Base-by-base conservation (phyloP, 352 stramenopile genomes). In the Pythium brassicae region DNA sequence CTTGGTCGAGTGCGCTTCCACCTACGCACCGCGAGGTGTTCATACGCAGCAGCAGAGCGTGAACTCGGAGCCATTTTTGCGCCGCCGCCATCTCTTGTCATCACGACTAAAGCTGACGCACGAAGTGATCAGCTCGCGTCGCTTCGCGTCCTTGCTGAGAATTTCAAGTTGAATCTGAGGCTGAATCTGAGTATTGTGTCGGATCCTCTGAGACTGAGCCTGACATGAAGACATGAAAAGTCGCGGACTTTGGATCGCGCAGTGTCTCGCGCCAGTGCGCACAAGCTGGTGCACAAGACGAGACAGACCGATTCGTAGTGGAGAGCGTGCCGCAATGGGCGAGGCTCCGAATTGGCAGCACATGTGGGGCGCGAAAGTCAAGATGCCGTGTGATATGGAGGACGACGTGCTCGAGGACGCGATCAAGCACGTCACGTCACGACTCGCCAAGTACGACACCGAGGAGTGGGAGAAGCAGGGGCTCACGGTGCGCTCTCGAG, bases 361-460 rank as follows among this genome's bases (percentile, higher is more conserved):
- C 69, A 94, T 94, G 85, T 94, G 83, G 81, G 83, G 83, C 23
- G 78, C 83, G 46, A 89, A 88, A 55, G 84, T 94, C 46, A 87
- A 87, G 63, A 94, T 92, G 78, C 85, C 85, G 27, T 93, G 83
- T 63, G 83, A 93, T 59, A 94, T 94, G 85, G 78, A 90, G 57
- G 85, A 94, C 63, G 79, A 94, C 66, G 76, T 93, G 48, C 70
- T 94, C n/a, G 83, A 93, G 61, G 83, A 93, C 61, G 74, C 71
- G 26, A 94, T 92, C 70, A 90, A 94, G 64, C 65, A 75, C 60
- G 69, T 89, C 20, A 92, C 80, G 12, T 67, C 63, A 44, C 68
- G 76, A 11, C 57, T 94, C 46, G 39, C 56, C 57, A 78, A 83
- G 50, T 89, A 64, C 48, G 79, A 90, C 74, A 91, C 78, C n/a